These are phyloP conservation scores for Polytrichum commune DNA, from an alignment of 225 moss, liverwort and hornwort species.

Conservation along the genomic window DNA sequence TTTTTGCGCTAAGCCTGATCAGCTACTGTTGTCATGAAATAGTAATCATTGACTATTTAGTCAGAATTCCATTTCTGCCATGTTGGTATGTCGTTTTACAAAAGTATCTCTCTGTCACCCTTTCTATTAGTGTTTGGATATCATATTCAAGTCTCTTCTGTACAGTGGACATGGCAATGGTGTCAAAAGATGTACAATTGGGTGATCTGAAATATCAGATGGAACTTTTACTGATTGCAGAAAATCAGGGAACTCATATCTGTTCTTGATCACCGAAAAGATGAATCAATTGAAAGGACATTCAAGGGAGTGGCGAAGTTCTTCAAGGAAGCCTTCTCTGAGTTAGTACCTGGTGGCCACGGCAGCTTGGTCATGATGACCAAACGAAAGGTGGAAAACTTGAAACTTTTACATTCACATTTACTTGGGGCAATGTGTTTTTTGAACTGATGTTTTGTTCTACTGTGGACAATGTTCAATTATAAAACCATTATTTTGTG, in stretches of 20 bases:
- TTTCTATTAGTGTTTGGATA: background rate
- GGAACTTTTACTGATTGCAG: constrained; percentile 27
- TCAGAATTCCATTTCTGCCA: background rate
- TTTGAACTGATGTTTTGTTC: background rate
- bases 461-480: background rate
- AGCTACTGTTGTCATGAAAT: too few species aligned
- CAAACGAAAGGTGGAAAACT: constrained; percentile 59
- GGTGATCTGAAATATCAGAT: background rate
- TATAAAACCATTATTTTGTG: too few species aligned
- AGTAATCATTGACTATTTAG: background rate
- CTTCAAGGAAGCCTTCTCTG: constrained; percentile 86
- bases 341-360: constrained; percentile 85
- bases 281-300: constrained; percentile 91
- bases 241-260: constrained; percentile 93
- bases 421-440: background rate
- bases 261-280: constrained; percentile 87
- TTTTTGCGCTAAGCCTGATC: too few species aligned
- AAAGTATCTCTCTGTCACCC: background rate
- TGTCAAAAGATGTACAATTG: background rate
- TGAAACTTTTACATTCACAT: background rate
- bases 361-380: constrained; percentile 98
- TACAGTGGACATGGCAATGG: too few species aligned
- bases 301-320: constrained; percentile 96
- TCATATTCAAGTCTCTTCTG: background rate
- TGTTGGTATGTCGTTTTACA: background rate